A percentile compares a stretch with the other conserved stretches of the same genome.
Conservation (phyloP, 495 filamentous ascomycete species). For the Haplographium delicatum region DNA sequence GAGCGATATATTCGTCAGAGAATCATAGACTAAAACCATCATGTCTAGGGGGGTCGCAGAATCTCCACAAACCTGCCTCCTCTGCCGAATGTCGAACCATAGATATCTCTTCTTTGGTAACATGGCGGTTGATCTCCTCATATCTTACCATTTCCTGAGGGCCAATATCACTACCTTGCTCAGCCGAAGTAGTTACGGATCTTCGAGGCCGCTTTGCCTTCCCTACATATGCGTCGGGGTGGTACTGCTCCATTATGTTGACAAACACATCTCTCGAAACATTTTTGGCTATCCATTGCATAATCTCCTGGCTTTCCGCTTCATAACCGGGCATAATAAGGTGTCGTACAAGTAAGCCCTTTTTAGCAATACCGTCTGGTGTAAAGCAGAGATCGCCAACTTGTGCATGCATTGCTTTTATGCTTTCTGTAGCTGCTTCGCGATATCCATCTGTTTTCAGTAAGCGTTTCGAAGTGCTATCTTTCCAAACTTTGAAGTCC, state of each 20-base stretch:
- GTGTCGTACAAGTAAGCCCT: conserved; percentile 65
- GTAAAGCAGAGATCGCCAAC: conserved; percentile 76
- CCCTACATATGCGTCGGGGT: conserved; percentile 69
- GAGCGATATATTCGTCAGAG: too few species aligned
- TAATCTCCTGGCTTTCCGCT: conserved; percentile 61
- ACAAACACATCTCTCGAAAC: conserved; percentile 65
- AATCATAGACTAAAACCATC: conserved; percentile 63
- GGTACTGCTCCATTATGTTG: conserved; percentile 76
- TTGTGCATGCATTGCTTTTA: conserved; percentile 69
- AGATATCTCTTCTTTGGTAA: conserved; percentile 55
- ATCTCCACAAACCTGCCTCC: conserved; percentile 66
- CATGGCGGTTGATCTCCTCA: conserved; percentile 68
- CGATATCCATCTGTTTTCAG: conserved; percentile 71
- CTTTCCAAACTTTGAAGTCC: conserved; percentile 73
- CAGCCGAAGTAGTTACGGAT: conserved; percentile 13
- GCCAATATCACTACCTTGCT: conserved; percentile 28
- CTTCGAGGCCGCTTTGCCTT: conserved; percentile 43
- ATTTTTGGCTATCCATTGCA: conserved; percentile 61
- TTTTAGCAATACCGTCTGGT: conserved; percentile 67
- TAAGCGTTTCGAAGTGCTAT: conserved; percentile 55
- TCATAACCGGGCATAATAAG: conserved; percentile 74
- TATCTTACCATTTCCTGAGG: conserved; percentile 44
- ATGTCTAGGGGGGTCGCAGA: conserved; percentile 64
- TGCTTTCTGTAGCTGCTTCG: conserved; percentile 59
- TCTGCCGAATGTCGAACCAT: conserved; percentile 58